Evolutionary conservation across 805 yeast genomes (phyloP).

Genomic region (Ascoidea asiatica): DNA sequence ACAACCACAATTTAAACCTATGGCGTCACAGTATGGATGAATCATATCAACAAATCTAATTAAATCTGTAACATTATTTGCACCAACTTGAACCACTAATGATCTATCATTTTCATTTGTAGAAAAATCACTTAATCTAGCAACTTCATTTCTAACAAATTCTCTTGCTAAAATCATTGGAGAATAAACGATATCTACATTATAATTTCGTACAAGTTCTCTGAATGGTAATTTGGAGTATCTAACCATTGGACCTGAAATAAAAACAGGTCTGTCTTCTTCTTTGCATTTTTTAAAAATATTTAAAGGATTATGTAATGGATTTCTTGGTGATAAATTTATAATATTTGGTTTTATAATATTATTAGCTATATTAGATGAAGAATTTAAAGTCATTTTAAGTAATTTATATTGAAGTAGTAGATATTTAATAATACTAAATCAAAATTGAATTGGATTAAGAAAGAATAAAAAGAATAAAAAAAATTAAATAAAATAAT

Average conservation of each 20-base stretch:
- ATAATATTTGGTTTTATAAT: conserved; percentile 11
- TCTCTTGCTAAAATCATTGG: conserved; percentile 97
- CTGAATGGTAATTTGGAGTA: conserved; percentile 91
- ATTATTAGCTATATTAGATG: neutral
- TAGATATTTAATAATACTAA: no score
- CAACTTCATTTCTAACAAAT: conserved; percentile 73
- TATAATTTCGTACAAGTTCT: conserved; percentile 58
- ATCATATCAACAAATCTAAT: conserved; percentile 77
- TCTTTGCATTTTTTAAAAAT: conserved; percentile 32
- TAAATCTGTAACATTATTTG: conserved; percentile 71
- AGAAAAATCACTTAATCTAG: conserved; percentile 74
- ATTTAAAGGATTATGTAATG: conserved; percentile 33
- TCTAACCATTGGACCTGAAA: conserved; percentile 95
- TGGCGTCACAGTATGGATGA: conserved; percentile 83
- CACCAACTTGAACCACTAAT: conserved; percentile 82
- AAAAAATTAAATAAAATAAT: no score
- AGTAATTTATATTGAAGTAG: no score
- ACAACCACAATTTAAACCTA: conserved; percentile 95
- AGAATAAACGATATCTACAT: conserved; percentile 74
- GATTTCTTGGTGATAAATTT: conserved; percentile 19
- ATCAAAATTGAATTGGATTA: no score
- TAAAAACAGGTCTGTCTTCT: conserved; percentile 41
- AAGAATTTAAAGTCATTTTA: no score
- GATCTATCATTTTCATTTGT: conserved; percentile 61
- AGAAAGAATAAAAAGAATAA: no score